Base-by-base conservation (phyloP, 2,329 filamentous ascomycete genomes). In the Stachybotrys elegans region DNA sequence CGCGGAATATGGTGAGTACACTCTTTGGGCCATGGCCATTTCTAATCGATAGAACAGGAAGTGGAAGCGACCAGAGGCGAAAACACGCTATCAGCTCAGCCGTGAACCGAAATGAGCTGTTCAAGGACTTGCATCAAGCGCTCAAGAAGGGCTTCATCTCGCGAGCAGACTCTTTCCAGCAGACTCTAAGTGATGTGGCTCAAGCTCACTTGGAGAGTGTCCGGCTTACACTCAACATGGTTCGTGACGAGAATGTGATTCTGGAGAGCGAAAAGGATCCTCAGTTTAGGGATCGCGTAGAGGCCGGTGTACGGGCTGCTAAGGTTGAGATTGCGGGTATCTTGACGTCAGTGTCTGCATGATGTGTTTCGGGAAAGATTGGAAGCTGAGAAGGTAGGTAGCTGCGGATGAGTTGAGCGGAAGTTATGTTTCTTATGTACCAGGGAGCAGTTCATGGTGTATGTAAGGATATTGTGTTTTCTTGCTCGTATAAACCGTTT, bases 191-290 rank as follows among this genome's bases (percentile, higher is more conserved):
- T 2, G 34, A 42, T 0, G 47, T 42, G 1, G 48, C 58, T 1
- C 11, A 42, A 2, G 39, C 43, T 0, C 58, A 67, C 17, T 25
- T 69, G 2, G 44, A 43, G 5, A 46, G 49, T 7, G 53, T 69
- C 5, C 41, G 42, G 7, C 48, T 43, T 5, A 64, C 57, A 0
- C 50, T 72, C 34, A 54, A 67, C 22, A 63, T 70, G 4, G 43
- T 70, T 7, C 53, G 65, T 3, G 56, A 49, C 14, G 68, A 70
- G 27, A 67, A 68, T 43, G 61, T 59, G 5, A 60, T 57, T 0
- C 16, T 54, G 19, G 67, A 71, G 51, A 61, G 60, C 17, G 66
- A 68, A 42, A 50, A 48, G 35, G 61, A 71, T 36, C 59, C 59
- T 1, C 61, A 54, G 17, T 68, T 68, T 35, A 52, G 65, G 5